Conservation (phyloP, 2,329 filamentous ascomycete species). For the Macroventuria anomochaeta region DNA sequence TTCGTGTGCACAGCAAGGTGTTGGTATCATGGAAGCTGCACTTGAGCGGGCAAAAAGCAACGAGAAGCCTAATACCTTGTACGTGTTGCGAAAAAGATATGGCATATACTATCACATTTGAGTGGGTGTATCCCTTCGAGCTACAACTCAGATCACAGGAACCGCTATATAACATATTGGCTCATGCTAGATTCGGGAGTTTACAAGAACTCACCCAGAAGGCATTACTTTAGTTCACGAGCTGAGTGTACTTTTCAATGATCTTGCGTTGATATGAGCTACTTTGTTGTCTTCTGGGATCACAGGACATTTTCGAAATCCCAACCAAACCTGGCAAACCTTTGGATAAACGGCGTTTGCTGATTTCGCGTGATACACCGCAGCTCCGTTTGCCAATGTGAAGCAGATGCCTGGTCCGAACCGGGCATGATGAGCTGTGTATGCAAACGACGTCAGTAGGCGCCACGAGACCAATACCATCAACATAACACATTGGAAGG, state of each 20-base stretch:
- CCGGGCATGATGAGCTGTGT: not conserved
- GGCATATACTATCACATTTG: not conserved
- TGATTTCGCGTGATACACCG: not conserved
- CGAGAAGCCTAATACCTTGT: not conserved
- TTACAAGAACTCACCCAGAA: not conserved
- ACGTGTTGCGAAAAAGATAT: not conserved
- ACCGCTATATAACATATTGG: not conserved
- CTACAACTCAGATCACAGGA: not conserved
- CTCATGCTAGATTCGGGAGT: too few relatives aligned
- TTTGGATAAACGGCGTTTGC: too few relatives aligned
- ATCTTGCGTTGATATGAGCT: too few relatives aligned
- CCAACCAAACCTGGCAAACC: too few relatives aligned
- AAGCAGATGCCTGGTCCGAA: not conserved
- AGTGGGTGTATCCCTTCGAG: not conserved
- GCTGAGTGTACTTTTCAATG: too few relatives aligned
- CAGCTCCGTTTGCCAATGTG: not conserved
- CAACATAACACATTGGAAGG: too few relatives aligned
- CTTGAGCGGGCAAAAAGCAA: not conserved
- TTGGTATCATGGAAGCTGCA: not conserved
- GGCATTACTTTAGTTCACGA: not conserved
- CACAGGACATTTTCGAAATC: too few relatives aligned
- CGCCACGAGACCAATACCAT: not conserved
- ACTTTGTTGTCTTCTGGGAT: too few relatives aligned
- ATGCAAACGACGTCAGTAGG: not conserved
- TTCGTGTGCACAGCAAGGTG: not conserved